Conservation (phyloP, 345 rosid genomes). For the Orychophragmus violaceus region DNA sequence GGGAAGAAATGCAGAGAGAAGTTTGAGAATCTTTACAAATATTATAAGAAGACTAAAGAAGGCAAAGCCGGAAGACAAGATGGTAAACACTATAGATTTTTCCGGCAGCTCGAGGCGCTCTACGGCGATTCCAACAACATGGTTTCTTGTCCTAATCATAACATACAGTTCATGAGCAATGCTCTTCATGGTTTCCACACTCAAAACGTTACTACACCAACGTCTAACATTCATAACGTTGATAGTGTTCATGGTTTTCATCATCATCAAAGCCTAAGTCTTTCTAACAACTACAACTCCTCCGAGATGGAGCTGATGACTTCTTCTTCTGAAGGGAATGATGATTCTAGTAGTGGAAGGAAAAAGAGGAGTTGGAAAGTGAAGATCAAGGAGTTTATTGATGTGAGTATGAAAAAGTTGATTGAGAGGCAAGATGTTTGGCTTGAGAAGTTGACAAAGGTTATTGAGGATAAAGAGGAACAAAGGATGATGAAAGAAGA, state of each 20-base stretch:
- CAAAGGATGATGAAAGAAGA: slow-evolving; percentile 73
- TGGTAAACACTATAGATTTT: slow-evolving; percentile 92
- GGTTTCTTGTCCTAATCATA: slow-evolving; percentile 36
- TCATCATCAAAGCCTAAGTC: slow-evolving; percentile 64
- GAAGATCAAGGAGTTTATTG: slow-evolving; percentile 80
- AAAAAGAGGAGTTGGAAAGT: slow-evolving; percentile 62
- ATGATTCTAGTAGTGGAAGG: slow-evolving; percentile 47
- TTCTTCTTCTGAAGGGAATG: slow-evolving; percentile 59
- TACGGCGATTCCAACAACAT: slow-evolving; percentile 62
- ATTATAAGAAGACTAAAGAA: slow-evolving; percentile 97
- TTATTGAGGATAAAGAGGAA: slow-evolving; percentile 73
- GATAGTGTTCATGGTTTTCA: slow-evolving; percentile 27
- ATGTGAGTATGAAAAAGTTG: slow-evolving; percentile 66
- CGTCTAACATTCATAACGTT: slow-evolving; percentile 20
- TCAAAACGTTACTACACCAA: slow-evolving; percentile 22
- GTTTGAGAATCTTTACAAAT: slow-evolving; percentile 94
- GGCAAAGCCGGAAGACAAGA: slow-evolving; percentile 99
- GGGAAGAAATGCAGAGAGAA: slow-evolving; percentile 99
- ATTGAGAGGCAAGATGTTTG: slow-evolving; percentile 83
- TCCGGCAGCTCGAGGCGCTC: slow-evolving; percentile 92
- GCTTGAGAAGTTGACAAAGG: slow-evolving; percentile 71
- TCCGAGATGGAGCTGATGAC: slow-evolving; percentile 49
- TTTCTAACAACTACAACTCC: slow-evolving; percentile 51
- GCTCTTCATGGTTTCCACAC: slow-evolving; percentile 37
- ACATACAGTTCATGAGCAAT: slow-evolving; percentile 36